Evolutionary conservation across 768 basidiomycete genomes (phyloP).

Genomic region (Lactifluus piperatus): DNA sequence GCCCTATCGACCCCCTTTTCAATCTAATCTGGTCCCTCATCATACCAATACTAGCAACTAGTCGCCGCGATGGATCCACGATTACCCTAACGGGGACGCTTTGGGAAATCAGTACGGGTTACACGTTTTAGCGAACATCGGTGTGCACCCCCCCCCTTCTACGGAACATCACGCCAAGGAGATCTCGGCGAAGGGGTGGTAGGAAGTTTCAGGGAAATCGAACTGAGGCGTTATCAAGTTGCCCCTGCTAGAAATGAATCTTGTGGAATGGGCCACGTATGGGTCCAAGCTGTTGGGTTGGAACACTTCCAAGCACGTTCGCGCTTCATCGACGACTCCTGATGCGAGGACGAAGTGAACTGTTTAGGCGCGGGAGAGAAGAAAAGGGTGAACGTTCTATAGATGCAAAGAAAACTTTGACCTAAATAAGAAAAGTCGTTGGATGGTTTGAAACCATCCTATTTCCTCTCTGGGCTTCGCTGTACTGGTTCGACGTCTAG

Average conservation of each 20-base stretch:
- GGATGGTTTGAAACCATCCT: not conserved
- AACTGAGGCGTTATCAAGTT: not conserved
- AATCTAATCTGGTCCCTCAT: constrained; percentile 11
- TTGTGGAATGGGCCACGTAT: not conserved
- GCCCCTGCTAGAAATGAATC: too few species aligned
- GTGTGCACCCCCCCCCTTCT: not conserved
- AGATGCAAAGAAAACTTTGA: not conserved
- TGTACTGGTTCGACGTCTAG: not conserved
- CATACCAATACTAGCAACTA: constrained; percentile 1
- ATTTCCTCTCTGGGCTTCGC: not conserved
- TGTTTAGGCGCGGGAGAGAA: not conserved
- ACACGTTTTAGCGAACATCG: constrained; percentile 8
- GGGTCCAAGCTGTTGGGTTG: not conserved
- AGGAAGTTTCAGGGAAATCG: not conserved
- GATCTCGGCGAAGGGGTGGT: not conserved
- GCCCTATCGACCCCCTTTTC: not conserved
- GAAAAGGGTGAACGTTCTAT: not conserved
- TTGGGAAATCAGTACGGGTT: not conserved
- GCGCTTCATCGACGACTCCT: not conserved
- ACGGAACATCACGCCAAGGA: not conserved
- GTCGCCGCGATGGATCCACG: constrained; percentile 8
- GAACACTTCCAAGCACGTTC: not conserved
- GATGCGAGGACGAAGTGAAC: not conserved
- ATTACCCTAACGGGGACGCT: constrained; percentile 8
- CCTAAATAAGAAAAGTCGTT: not conserved